Evolutionary conservation across 192 early-diverging fungal species (phyloP), one percentile per base, ranked within the genome.

Genomic region (Entomortierella chlamydospora): DNA sequence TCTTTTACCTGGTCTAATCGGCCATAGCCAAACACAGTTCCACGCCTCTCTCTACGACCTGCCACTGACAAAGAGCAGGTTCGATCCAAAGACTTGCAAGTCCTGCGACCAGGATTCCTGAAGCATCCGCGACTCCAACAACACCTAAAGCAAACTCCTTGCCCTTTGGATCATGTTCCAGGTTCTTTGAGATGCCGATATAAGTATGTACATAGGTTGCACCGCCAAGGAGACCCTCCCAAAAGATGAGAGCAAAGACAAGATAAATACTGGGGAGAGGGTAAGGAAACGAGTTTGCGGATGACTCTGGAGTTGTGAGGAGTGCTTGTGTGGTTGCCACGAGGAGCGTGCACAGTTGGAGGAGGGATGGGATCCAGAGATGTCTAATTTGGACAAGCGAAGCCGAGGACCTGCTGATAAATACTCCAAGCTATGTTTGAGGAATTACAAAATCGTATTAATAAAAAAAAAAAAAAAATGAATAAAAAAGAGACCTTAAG

Each of bases 161-260:
- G 20, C 65, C 81, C 23, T 62, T 69, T 13, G 74, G 74, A 31
- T 78, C 62, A 22, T 79, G 64, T 31, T 79, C 72, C 18, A 82
- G 39, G n/a, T 68, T 45, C 12, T 59, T 47, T 6, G 71, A 73
- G 15, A 84, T 84, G 1, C 76, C 61, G 20, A 74, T 66, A 47
- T 81, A 84, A 0, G 79, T 74, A 45, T 84, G 78, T 5, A 84
- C 83, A 68, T 84, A 84, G n/a, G 79, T 81, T 5, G 83, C 43
- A 26, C 83, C 83, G 23, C 83, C 83, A 6, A 84, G 47, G 2
- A 84, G 61, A 5, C 83, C 83, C 49, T 84, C 83, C 79, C 78
- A 80, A n/a, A 84, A 47, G 31, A 84, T 68, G 22, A 84, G 33
- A 0, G 54, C 45, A 68, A 84, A 84, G 0, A 84, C 61, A 9